Evolutionary conservation across 139 green algal species (phyloP), one percentile per base, ranked within the genome.

Genomic region (Zygnema cylindricum): DNA sequence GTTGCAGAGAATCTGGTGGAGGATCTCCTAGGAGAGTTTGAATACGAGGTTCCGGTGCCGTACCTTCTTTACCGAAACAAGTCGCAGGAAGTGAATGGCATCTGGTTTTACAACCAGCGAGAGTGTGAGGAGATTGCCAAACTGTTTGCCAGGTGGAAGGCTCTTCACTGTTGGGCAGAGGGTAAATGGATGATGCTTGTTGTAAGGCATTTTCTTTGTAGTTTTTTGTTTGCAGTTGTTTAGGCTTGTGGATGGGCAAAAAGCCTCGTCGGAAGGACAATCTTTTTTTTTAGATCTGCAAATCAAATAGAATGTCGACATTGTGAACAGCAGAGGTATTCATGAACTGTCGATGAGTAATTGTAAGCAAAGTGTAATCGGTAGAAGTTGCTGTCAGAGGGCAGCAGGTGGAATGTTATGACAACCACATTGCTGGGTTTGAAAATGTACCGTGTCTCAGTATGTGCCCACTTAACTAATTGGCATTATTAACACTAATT

Each of bases 91-190:
- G 95, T 98, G 35, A 93, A 96, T 33, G 96, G 96, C 36, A 95
- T 98, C 36, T 98, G 96, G 96, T 98, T 98, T 76, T 98, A 98
- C 79, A 94, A 97, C 1, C 83, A 94, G n/a, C 81, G 77, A 0
- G 96, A 98, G 69, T 94, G 96, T 69, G 75, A 95, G 1, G 89
- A 93, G 3, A 88, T 98, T 3, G 87, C 78, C 1, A 82, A 73
- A 0, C 92, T 98, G 36, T 88, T 98, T 38, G 76, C 71, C 69
- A 85, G 84, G 84, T 89, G 43, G 43, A 36, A 16, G 30, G 16
- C 73, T 81, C 16, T 35, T 81, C 73, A 21, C 22, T 35, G 16
- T 81, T n/a, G n/a, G n/a, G n/a, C n/a, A n/a, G 35, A 82, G 43
- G 22, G 35, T 82, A 23, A 23, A 35, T 23, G 43, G 23, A 23